Evolutionary conservation across 1,284 basidiomycete genomes (phyloP), one percentile per base, ranked within the genome.

Genomic region (Ceratobasidium sp.): DNA sequence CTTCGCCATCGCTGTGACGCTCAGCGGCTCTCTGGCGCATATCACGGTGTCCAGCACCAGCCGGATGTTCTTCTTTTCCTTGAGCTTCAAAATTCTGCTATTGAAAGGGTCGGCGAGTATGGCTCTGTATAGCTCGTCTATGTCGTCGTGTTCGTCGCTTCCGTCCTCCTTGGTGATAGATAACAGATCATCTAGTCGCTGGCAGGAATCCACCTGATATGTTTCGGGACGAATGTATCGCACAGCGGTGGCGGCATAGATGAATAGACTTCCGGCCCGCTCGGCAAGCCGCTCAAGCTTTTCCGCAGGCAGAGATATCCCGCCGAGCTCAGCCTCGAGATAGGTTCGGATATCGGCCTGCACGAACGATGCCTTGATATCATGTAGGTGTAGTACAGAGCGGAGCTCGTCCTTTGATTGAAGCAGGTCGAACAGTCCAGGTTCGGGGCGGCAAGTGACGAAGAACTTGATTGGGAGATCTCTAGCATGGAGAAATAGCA

Each of bases 401-500:
- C 57, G 57, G 19, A 5, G 15, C 8, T 19, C 31, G 4, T 19
- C 29, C 9, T 41, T 29, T 17, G 57, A 17, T 9, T n/a, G 17
- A 17, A 60, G 33, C 19, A 5, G 3, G 19, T 36, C 36, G 9
- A 17, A 44, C 11, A 60, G 33, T 29, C 41, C 57, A n/a, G 31
- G 31, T 19, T 60, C 57, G 29, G 57, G 57, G 33, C 57, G 57
- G 41, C 57, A n/a, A n/a, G 57, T 41, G 19, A 60, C 33, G 57
- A 60, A 60, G 33, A 60, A 60, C 31, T 60, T 60, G 57, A 60
- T 3, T 19, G 57, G 57, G 4, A 60, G 8, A 15, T 60, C 31
- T 11, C 17, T n/a, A n/a, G 33, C 57, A 33, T 36, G 31, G 17
- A 19, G 29, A 29, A 60, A 60, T 6, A 60, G 33, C 19, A 19